Percentiles rank a stretch among this genome's conserved stretches.
These are phyloP conservation scores for Citrus cavaleriei DNA, from an alignment of 345 rosid species.

Conservation along the genomic window DNA sequence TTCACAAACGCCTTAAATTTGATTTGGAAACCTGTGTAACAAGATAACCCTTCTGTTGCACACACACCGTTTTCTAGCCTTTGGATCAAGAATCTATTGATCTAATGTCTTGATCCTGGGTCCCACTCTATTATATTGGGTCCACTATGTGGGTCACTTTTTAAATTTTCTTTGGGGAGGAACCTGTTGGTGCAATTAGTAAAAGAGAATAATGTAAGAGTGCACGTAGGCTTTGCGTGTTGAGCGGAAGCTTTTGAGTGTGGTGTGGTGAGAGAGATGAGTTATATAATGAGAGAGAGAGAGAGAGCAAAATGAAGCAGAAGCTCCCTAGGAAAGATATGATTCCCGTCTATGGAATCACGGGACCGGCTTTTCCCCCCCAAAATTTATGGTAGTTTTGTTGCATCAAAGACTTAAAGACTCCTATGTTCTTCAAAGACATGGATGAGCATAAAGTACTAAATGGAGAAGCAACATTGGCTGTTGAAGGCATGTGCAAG, in stretches of 20 bases:
- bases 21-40: constrained; percentile 6
- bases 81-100: constrained; percentile 31
- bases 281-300: not conserved
- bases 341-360: constrained; percentile 38
- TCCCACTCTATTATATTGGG: constrained; percentile 12
- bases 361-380: constrained; percentile 26
- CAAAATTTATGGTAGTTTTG: constrained; percentile 23
- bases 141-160: not conserved
- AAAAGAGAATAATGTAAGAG: constrained; percentile 35
- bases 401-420: not conserved
- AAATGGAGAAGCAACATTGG: not conserved
- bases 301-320: not conserved
- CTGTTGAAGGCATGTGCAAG: not conserved
- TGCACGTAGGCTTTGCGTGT: constrained; percentile 64
- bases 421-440: not conserved
- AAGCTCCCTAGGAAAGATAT: constrained; percentile 35
- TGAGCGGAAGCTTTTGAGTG: constrained; percentile 41
- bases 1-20: constrained; percentile 24
- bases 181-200: constrained; percentile 17
- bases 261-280: constrained; percentile 8
- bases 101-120: constrained; percentile 21
- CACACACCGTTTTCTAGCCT: constrained; percentile 1
- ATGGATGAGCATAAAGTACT: not conserved
- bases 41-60: constrained; percentile 8
- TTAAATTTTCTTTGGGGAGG: constrained; percentile 5